A percentile compares a stretch with the other conserved stretches of the same genome.
These are phyloP conservation scores for Yarrowia sp. DNA, from an alignment of 805 yeast species.

Conservation along the genomic window DNA sequence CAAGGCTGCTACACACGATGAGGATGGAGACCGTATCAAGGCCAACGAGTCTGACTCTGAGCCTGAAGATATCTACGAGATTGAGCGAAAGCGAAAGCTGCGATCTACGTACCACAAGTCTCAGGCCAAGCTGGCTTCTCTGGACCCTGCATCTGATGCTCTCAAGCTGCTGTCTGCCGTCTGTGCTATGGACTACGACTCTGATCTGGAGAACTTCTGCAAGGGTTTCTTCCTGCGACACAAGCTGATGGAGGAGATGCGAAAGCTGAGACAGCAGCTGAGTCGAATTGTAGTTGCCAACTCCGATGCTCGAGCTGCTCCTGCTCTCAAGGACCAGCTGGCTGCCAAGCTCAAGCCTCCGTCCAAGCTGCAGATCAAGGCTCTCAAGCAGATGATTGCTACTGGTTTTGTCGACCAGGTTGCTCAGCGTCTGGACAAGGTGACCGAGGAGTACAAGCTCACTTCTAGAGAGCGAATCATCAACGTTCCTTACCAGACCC, in stretches of 20 bases:
- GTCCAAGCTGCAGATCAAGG: constrained; percentile 61
- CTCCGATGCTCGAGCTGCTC: constrained; percentile 36
- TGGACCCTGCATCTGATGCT: constrained; percentile 76
- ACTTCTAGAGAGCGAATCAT: constrained; percentile 55
- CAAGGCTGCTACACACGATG: constrained; percentile 37
- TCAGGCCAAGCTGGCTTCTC: constrained; percentile 56
- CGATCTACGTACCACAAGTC: constrained; percentile 58
- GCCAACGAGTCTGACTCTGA: constrained; percentile 14
- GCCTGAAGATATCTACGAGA: constrained; percentile 35
- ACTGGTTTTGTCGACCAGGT: constrained; percentile 92
- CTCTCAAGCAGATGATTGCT: constrained; percentile 86
- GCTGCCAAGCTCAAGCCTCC: constrained; percentile 61
- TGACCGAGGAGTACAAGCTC: constrained; percentile 59
- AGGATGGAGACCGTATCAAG: constrained; percentile 29
- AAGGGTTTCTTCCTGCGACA: constrained; percentile 64
- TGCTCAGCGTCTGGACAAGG: constrained; percentile 76
- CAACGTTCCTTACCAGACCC: constrained; percentile 55
- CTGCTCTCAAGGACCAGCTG: constrained; percentile 53
- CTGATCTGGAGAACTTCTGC: constrained; percentile 50
- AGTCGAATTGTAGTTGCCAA: constrained; percentile 68
- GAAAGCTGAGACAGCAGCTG: constrained; percentile 76
- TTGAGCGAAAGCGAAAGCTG: constrained; percentile 43
- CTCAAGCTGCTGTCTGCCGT: constrained; percentile 73
- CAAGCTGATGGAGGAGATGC: constrained; percentile 82
- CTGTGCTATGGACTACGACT: constrained; percentile 77